Evolutionary conservation across 179 eudicot genomes (phyloP), one percentile per base, ranked within the genome.

Genomic region (Carnegiea gigantea): DNA sequence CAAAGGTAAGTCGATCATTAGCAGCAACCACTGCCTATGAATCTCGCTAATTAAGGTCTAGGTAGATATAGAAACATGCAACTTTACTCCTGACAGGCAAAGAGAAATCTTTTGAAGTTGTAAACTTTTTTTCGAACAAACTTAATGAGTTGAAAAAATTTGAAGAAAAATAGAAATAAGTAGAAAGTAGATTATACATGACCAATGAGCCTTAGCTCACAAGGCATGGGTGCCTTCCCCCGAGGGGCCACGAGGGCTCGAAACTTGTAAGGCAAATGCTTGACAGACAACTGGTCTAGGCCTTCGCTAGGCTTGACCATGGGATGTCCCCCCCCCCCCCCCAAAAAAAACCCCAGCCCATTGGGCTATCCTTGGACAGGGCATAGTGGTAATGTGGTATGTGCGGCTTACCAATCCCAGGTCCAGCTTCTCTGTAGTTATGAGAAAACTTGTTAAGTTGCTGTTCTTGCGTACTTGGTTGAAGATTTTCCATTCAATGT

Each of bases 1-100:
- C 98, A 26, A 95, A 97, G 97, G 99, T 92, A 87, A 23, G 60
- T 79, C 75, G 18, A 36, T 9, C 3, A 70, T 28, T 24, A n/a
- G 23, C 73, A 14, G 65, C 40, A 48, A 70, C 46, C 40, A 70
- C 46, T 18, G 5, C 73, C 44, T 70, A 33, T 70, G 40, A 11
- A 36, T 36, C 23, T 17, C 28, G 2, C 40, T 20, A 70, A 30
- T 15, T 36, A 33, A 36, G 33, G 38, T n/a, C 33, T 28, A 30
- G 38, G 36, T 67, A 12, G 71, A 60, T 60, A 20, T 60, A 0
- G 28, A 28, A 12, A 12, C 33, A 67, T 30, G 33, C 36, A n/a
- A 28, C 71, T 67, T 24, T n/a, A 12, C 36, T 28, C 38, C 71
- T 28, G 71, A 67, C 71, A 26, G 28, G 71, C n/a, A 28, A 36